Conservation (phyloP, 2,329 filamentous ascomycete genomes). For the Sclerotinia glacialis region DNA sequence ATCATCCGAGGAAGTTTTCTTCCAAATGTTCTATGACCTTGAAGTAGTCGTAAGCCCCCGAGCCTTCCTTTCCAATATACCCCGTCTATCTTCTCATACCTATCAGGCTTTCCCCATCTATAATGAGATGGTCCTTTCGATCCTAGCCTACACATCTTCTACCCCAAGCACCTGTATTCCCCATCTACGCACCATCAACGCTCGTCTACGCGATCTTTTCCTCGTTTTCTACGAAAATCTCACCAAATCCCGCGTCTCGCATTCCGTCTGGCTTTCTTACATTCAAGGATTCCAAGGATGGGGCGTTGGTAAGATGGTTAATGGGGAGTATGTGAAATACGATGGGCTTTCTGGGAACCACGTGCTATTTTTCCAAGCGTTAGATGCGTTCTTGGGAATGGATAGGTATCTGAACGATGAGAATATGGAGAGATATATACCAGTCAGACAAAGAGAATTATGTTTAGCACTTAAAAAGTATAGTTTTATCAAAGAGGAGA, state of each 20-base stretch:
- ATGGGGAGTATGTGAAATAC: conserved; percentile 11
- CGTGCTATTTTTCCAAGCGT: conserved; percentile 16
- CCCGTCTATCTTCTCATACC: neutral
- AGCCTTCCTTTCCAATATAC: neutral
- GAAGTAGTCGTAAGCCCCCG: conserved; percentile 13
- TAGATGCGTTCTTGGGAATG: conserved; percentile 13
- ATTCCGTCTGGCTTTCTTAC: conserved; percentile 15
- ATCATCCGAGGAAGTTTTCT: conserved; percentile 20
- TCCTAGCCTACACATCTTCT: neutral
- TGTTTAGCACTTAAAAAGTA: neutral
- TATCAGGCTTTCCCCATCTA: conserved; percentile 19
- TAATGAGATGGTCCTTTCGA: conserved; percentile 7
- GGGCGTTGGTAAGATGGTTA: conserved; percentile 7
- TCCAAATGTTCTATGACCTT: conserved; percentile 20
- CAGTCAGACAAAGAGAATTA: neutral
- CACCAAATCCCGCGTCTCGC: neutral
- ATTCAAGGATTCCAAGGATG: conserved; percentile 19
- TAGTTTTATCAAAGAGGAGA: neutral
- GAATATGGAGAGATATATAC: conserved; percentile 2
- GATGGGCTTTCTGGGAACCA: conserved; percentile 19
- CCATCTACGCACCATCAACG: conserved; percentile 2
- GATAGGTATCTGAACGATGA: neutral
- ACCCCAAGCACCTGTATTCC: neutral
- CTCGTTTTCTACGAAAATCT: conserved; percentile 20
- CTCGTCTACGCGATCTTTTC: conserved; percentile 3